phyloP scores from a whole-genome alignment of 2,329 filamentous ascomycete species.

The Chaetomium olivaceum region DNA sequence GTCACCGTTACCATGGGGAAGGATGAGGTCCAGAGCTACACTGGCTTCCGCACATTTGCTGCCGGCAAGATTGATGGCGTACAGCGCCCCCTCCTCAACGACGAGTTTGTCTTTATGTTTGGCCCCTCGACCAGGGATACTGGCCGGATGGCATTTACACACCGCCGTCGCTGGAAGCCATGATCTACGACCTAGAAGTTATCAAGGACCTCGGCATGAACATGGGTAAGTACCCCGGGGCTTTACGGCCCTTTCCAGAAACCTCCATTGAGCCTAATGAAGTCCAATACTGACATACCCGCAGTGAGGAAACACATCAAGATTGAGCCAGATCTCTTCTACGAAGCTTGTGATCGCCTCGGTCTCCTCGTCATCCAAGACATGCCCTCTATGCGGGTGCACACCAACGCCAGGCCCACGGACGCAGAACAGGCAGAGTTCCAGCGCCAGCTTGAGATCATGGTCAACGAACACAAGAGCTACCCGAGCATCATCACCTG shows the following conservation, averaged over 20 bases:
- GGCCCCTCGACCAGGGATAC: constrained; percentile 71
- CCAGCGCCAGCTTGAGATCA: constrained; percentile 59
- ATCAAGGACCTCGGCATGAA: constrained; percentile 69
- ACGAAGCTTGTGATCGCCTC: constrained; percentile 65
- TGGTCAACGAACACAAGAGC: constrained; percentile 63
- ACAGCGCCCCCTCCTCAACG: constrained; percentile 64
- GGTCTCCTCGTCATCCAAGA: constrained; percentile 70
- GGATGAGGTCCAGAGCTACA: constrained; percentile 64
- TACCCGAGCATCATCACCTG: constrained; percentile 67
- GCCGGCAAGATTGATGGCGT: constrained; percentile 58
- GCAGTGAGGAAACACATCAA: constrained; percentile 69
- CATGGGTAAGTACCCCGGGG: constrained; percentile 43
- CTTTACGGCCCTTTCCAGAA: no score
- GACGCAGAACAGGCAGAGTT: constrained; percentile 63
- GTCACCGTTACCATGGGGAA: constrained; percentile 54
- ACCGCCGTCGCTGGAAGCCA: constrained; percentile 65
- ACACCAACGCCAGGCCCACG: constrained; percentile 41
- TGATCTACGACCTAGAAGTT: constrained; percentile 64
- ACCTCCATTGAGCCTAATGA: no score
- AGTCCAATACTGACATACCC: background rate
- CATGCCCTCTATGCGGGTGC: constrained; percentile 61
- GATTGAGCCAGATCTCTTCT: constrained; percentile 66
- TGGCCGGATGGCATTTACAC: constrained; percentile 71
- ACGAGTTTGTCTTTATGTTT: constrained; percentile 67
- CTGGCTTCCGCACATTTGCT: constrained; percentile 66